Conservation (phyloP, 306 rosid genomes). For the Pueraria montana region DNA sequence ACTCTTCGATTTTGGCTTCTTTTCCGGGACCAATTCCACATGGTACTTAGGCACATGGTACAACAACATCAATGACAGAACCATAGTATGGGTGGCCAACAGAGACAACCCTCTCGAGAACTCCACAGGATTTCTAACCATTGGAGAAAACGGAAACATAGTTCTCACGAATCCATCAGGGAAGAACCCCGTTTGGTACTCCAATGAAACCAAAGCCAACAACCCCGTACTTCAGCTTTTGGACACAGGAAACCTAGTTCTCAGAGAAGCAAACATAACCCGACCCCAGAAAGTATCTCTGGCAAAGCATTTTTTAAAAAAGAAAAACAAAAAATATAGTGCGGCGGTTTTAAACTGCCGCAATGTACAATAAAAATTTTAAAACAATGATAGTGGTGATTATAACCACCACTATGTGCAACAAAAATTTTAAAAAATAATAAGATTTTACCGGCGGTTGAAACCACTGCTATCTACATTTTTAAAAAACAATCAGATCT, state of each 20-base stretch:
- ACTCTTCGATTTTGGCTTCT: constrained; percentile 68
- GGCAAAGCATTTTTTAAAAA: too few species aligned
- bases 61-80: constrained; percentile 38
- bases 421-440: too few species aligned
- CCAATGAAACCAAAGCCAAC: constrained; percentile 45
- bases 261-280: constrained; percentile 49
- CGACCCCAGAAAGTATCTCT: constrained; percentile 48
- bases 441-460: too few species aligned
- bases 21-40: constrained; percentile 38
- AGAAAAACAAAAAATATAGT: too few species aligned
- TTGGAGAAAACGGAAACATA: constrained; percentile 55
- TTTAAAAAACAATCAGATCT: too few species aligned
- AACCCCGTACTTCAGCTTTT: constrained; percentile 62
- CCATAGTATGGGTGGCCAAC: constrained; percentile 87
- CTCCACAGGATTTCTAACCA: constrained; percentile 51
- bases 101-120: constrained; percentile 67
- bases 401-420: too few species aligned
- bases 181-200: constrained; percentile 60
- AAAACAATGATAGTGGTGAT: too few species aligned
- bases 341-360: too few species aligned
- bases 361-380: too few species aligned
- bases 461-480: too few species aligned
- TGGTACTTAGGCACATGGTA: constrained; percentile 80
- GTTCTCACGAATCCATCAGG: constrained; percentile 49
- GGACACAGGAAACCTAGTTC: constrained; percentile 70